phyloP scores from a whole-genome alignment of 2,329 filamentous ascomycete genomes.

The Plenodomus lindquistii region DNA sequence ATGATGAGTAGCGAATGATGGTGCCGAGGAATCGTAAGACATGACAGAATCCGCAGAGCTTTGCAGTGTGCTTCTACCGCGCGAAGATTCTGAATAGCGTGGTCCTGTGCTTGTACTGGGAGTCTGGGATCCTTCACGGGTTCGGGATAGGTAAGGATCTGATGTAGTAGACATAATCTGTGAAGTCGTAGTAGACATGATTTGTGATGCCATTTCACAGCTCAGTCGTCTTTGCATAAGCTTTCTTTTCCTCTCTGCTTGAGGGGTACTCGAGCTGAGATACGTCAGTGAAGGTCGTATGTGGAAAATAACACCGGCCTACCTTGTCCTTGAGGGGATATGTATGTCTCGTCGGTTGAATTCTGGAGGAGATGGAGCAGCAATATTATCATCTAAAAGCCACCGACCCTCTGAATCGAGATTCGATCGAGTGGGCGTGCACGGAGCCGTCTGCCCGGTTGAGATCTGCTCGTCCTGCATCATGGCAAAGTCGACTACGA shows the following conservation, averaged over 20 bases:
- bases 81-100: constrained; percentile 10
- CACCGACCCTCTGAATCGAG: constrained; percentile 17
- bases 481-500: constrained; percentile 35
- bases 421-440: constrained; percentile 16
- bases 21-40: constrained; percentile 40
- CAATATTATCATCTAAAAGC: constrained; percentile 35
- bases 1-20: constrained; percentile 38
- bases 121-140: constrained; percentile 19
- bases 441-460: constrained; percentile 23
- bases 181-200: constrained; percentile 17
- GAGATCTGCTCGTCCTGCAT: constrained; percentile 25
- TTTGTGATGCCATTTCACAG: constrained; percentile 15
- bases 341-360: constrained; percentile 43
- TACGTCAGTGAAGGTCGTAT: constrained; percentile 13
- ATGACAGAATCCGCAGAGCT: constrained; percentile 44
- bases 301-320: constrained; percentile 1
- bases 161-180: constrained; percentile 15
- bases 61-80: constrained; percentile 25
- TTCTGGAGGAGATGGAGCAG: constrained; percentile 38
- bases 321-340: constrained; percentile 44
- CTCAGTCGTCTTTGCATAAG: constrained; percentile 21
- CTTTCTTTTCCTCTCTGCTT: constrained; percentile 22
- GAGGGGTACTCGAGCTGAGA: constrained; percentile 26
- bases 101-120: constrained; percentile 9
- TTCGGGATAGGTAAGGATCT: constrained; percentile 14